phyloP scores from a whole-genome alignment of 1,284 basidiomycete species.

The Vanrija sp. region DNA sequence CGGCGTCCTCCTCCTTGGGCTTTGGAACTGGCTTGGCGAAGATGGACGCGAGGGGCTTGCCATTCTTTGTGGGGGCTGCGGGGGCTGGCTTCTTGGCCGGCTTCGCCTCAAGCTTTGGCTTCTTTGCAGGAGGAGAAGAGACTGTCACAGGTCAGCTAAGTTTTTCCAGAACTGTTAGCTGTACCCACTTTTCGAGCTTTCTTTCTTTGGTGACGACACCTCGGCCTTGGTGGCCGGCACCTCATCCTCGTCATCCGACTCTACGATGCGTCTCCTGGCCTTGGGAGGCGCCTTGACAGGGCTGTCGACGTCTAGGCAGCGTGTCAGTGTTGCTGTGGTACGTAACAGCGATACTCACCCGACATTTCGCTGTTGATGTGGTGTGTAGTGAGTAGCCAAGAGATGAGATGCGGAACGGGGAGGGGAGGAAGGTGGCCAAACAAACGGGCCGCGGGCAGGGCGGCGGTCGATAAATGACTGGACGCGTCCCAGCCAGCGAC shows the following conservation, averaged over 20 bases:
- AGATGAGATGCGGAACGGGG: not conserved
- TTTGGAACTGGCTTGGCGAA: slow-evolving; percentile 39
- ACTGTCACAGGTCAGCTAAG: slow-evolving; percentile 10
- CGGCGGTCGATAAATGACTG: not conserved
- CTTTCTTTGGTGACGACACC: slow-evolving; percentile 1
- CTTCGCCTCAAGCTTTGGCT: slow-evolving; percentile 23
- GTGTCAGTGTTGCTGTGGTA: not conserved
- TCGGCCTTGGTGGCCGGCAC: slow-evolving; percentile 1
- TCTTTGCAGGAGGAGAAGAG: slow-evolving; percentile 35
- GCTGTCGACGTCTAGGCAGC: slow-evolving; percentile 17
- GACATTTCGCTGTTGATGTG: slow-evolving; percentile 8
- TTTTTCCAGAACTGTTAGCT: too few species aligned
- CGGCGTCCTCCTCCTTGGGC: slow-evolving; percentile 28
- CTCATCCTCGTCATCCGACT: slow-evolving; percentile 63
- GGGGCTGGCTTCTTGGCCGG: not conserved
- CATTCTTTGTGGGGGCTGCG: slow-evolving; percentile 13
- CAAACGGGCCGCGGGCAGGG: too few species aligned
- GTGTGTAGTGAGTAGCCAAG: not conserved
- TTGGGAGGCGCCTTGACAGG: slow-evolving; percentile 18
- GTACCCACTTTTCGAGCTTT: slow-evolving; percentile 8
- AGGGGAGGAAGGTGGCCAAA: too few species aligned
- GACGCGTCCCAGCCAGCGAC: not conserved
- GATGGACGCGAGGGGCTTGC: slow-evolving; percentile 47
- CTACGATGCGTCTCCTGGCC: slow-evolving; percentile 56
- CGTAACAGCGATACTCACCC: not conserved